Evolutionary conservation across 129 eudicot species (phyloP).

Genomic region (Pseudognaphalium luteoalbum): DNA sequence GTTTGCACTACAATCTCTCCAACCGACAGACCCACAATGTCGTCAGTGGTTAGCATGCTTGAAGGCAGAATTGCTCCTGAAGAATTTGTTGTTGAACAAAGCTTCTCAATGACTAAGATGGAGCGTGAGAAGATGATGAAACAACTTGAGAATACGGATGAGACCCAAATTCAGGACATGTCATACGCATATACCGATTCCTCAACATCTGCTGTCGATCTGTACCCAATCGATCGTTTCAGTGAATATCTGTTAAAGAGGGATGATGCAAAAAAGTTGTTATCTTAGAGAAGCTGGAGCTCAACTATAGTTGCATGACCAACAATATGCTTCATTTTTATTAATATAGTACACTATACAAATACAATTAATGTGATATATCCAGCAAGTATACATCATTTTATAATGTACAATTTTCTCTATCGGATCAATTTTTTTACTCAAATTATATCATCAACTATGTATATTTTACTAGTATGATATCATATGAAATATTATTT

Average conservation of each 20-base stretch:
- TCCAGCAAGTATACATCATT: too few relatives aligned
- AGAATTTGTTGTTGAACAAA: conserved; percentile 24
- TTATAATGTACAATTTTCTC: too few relatives aligned
- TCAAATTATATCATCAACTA: too few relatives aligned
- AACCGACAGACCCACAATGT: conserved; percentile 54
- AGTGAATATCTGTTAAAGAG: conserved; percentile 39
- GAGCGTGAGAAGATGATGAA: conserved; percentile 23
- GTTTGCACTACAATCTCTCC: conserved; percentile 40
- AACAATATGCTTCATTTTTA: too few relatives aligned
- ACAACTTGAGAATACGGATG: conserved; percentile 11
- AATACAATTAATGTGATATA: too few relatives aligned
- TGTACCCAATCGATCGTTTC: conserved; percentile 38
- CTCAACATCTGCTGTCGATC: conserved; percentile 40
- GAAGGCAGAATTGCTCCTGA: conserved; percentile 37
- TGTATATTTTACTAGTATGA: too few relatives aligned
- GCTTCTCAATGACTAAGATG: conserved; percentile 6
- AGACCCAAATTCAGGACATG: conserved; percentile 27
- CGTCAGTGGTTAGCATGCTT: conserved; percentile 61
- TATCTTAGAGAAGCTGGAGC: not conserved
- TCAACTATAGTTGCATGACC: not conserved
- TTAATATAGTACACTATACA: too few relatives aligned
- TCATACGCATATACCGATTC: conserved; percentile 44
- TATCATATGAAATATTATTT: too few relatives aligned
- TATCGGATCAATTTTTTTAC: too few relatives aligned
- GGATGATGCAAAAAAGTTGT: conserved; percentile 20